phyloP scores from a whole-genome alignment of 257 asterid genomes.

The Plectranthus barbatus region DNA sequence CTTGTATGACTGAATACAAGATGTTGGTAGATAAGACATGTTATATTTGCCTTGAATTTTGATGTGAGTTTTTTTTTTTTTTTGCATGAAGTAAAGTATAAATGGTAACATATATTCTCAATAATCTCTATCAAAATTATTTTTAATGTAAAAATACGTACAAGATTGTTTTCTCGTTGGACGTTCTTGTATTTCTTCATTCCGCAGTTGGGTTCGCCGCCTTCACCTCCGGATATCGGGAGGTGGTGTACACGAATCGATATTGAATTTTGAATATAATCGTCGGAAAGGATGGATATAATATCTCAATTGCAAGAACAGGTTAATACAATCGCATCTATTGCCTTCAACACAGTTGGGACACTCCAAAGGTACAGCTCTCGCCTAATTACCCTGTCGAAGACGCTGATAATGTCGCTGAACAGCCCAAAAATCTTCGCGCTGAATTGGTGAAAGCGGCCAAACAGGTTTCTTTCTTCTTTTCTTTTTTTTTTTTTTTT shows the following conservation, averaged over 20 bases:
- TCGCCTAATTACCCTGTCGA: constrained; percentile 62
- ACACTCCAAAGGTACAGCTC: constrained; percentile 75
- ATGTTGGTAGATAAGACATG: too few relatives aligned
- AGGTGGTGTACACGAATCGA: not conserved
- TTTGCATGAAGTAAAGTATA: too few relatives aligned
- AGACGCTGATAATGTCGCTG: constrained; percentile 55
- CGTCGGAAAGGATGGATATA: constrained; percentile 51
- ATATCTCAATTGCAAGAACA: constrained; percentile 85
- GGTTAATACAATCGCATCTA: constrained; percentile 55
- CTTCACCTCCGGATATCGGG: not conserved
- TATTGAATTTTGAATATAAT: not conserved
- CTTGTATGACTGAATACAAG: too few relatives aligned
- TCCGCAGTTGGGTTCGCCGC: not conserved
- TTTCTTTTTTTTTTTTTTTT: too few relatives aligned
- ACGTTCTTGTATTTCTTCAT: too few relatives aligned
- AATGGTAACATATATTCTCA: too few relatives aligned
- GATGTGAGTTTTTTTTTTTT: too few relatives aligned
- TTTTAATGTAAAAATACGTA: too few relatives aligned
- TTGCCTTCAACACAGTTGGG: constrained; percentile 82
- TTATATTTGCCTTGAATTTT: too few relatives aligned
- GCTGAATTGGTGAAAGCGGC: constrained; percentile 87
- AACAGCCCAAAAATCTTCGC: constrained; percentile 71
- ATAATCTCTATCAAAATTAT: too few relatives aligned
- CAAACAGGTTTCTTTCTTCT: constrained; percentile 59
- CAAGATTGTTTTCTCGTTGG: too few relatives aligned